Conservation (phyloP, 1,284 basidiomycete species). For the Trametes versicolor region DNA sequence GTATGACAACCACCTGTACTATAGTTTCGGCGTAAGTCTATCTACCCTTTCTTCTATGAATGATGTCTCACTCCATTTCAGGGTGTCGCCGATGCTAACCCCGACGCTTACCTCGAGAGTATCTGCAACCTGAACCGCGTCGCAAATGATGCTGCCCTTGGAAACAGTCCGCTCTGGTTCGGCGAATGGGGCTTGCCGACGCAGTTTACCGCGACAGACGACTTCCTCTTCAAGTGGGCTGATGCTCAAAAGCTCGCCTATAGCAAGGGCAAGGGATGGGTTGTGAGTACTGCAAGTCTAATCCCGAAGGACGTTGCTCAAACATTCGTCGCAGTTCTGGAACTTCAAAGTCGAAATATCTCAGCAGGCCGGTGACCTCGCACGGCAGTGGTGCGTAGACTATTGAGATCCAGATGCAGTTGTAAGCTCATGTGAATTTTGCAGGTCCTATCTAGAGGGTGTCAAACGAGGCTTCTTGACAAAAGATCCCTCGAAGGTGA, state of each 20-base stretch:
- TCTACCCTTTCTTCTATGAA: rapidly evolving
- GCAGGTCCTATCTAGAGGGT: conserved; percentile 79
- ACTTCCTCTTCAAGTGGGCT: conserved; percentile 76
- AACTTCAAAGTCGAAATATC: conserved; percentile 79
- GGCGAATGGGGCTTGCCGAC: conserved; percentile 80
- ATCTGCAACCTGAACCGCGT: conserved; percentile 73
- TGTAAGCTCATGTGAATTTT: not conserved
- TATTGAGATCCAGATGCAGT: not conserved
- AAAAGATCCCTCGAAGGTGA: conserved; percentile 61
- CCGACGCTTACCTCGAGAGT: conserved; percentile 69
- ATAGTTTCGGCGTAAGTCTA: conserved; percentile 67
- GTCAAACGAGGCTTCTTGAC: conserved; percentile 68
- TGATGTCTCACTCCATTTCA: conserved; percentile 38
- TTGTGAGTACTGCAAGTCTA: conserved; percentile 54
- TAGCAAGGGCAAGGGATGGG: conserved; percentile 72
- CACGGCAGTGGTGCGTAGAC: conserved; percentile 65
- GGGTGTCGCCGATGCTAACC: conserved; percentile 75
- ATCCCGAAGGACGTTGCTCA: no score
- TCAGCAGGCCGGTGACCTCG: conserved; percentile 54
- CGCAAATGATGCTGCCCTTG: conserved; percentile 55
- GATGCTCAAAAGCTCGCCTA: conserved; percentile 81
- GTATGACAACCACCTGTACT: conserved; percentile 87
- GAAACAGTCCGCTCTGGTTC: conserved; percentile 59
- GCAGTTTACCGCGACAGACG: conserved; percentile 70
- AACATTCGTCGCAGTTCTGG: conserved; percentile 65